Base-by-base conservation (phyloP, 352 stramenopile species). In the Phytopythium aichiense region DNA sequence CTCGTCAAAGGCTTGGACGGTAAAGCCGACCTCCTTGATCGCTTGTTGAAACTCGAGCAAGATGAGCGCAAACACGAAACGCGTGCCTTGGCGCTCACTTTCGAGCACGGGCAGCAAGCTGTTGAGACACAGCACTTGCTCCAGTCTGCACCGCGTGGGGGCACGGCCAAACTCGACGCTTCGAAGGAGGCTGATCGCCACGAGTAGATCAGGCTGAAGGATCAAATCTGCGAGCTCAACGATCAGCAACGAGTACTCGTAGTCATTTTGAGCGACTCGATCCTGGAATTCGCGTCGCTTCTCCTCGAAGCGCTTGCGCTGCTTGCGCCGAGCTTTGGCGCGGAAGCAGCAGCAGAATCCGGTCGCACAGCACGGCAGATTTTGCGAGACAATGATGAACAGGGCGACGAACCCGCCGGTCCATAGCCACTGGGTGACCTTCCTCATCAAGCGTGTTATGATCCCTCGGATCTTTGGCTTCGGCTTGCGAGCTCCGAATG, bases 241-340 rank as follows among this genome's bases (percentile, higher is more conserved):
- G 5, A 91, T 63, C 22, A 93, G 38, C 16, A 74, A n/a, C 4
- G 84, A 89, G 58, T 93, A 93, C 40, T 93, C 84, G 35, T 74
- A 61, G 49, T 93, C 76, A 53, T 90, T 91, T 60, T 91, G 84
- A 1, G 75, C 77, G 2, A 89, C 73, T 63, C 88, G 72, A 5
- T 73, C 56, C 20, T 76, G 54, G 57, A 89, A 81, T 2, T 58
- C 48, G 12, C 45, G 64, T 6, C 66, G 77, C 13, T 75, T 55
- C 22, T 73, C 51, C 31, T 87, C 76, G 51, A 89, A 79, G 4
- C 72, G 56, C 13, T 58, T 52, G 13, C 79, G 65, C 20, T 70
- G 72, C n/a, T 77, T 67, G 40, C 72, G 68, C 22, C 78, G 67
- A 7, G 68, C 67, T 20, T 77, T 69, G 49, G 65, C 66, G 30